Conservation (phyloP, 225 moss, liverwort and hornwort species). For the Straminergon stramineum region DNA sequence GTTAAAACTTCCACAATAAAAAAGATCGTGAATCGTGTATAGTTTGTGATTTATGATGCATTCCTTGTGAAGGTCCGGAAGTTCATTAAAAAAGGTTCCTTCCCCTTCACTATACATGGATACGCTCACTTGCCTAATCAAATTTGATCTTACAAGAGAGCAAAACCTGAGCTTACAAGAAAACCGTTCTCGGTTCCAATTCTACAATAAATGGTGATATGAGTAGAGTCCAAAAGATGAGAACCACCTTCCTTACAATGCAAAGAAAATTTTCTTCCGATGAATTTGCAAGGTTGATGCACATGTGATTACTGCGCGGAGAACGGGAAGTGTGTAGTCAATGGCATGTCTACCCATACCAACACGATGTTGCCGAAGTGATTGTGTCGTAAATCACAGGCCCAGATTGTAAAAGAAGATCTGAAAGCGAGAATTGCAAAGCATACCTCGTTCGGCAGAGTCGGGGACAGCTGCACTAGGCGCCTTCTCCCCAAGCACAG, state of each 20-base stretch:
- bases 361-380: background rate
- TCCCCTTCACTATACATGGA: background rate
- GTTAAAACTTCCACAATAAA: background rate
- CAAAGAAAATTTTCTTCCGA: background rate
- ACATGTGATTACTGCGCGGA: background rate
- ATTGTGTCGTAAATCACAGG: background rate
- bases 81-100: background rate
- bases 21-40: background rate
- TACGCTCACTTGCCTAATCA: background rate
- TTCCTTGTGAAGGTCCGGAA: background rate
- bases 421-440: background rate
- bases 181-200: background rate
- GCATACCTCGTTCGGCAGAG: conserved; percentile 10
- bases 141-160: background rate
- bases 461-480: conserved; percentile 4
- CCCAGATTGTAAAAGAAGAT: background rate
- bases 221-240: background rate
- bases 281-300: background rate
- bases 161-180: background rate
- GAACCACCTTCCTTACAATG: background rate
- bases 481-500: conserved; percentile 16
- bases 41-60: too few relatives aligned
- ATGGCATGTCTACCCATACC: background rate
- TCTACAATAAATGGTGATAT: background rate
- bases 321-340: background rate